Evolutionary conservation across 495 filamentous ascomycete species (phyloP).

Genomic region (Pyrenula aspistea): DNA sequence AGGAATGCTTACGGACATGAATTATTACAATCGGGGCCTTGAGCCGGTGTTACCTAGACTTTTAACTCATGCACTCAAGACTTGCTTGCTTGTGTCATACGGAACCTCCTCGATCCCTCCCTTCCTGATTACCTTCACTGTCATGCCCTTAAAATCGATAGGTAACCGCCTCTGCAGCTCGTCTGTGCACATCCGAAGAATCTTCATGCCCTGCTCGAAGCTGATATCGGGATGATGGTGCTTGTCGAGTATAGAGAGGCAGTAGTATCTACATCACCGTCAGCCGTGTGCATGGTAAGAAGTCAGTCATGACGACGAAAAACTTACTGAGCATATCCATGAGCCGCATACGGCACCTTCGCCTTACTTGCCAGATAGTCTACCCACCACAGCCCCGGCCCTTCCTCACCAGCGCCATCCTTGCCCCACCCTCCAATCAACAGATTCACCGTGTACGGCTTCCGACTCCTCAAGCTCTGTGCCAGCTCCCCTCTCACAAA

Average conservation of each 20-base stretch:
- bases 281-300: slow-evolving; percentile 4
- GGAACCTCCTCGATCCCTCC: slow-evolving; percentile 75
- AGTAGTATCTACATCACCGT: slow-evolving; percentile 57
- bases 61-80: slow-evolving; percentile 42
- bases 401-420: slow-evolving; percentile 52
- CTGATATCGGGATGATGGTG: slow-evolving; percentile 91
- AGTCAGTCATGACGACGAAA: not conserved
- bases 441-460: slow-evolving; percentile 92
- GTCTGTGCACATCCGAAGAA: slow-evolving; percentile 87
- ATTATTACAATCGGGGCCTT: not conserved
- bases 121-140: slow-evolving; percentile 83
- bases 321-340: slow-evolving; percentile 92
- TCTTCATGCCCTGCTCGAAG: slow-evolving; percentile 76
- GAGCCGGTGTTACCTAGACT: not conserved
- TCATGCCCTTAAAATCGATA: slow-evolving; percentile 91
- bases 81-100: slow-evolving; percentile 66
- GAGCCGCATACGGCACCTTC: slow-evolving; percentile 84
- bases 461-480: slow-evolving; percentile 74
- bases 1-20: not conserved
- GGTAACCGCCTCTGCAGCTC: slow-evolving; percentile 92
- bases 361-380: slow-evolving; percentile 90
- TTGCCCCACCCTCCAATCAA: slow-evolving; percentile 85
- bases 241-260: slow-evolving; percentile 91
- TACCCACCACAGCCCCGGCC: slow-evolving; percentile 84
- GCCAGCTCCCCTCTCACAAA: slow-evolving; percentile 92